Evolutionary conservation across 805 yeast species (phyloP), one percentile per base, ranked within the genome.

Genomic region (Saturnispora halmiae): DNA sequence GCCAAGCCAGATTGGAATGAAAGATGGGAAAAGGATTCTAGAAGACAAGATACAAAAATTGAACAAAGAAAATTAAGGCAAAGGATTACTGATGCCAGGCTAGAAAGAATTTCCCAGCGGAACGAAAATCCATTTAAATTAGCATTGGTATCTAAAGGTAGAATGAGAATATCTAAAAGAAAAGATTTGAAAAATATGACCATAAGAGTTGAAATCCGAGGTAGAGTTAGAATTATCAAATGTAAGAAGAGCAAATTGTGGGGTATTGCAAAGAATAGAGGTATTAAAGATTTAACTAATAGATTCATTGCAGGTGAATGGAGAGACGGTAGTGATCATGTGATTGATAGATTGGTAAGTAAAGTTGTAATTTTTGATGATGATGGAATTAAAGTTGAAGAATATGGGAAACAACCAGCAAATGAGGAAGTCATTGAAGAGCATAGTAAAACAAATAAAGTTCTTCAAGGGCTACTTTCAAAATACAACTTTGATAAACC

Each of bases 251-350:
- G 79, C 25, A 87, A 87, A 56, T 69, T 92, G 31, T 90, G 98
- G 98, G 97, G 97, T 3, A 70, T 75, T 46, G 87, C 82, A 49
- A 83, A 82, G 62, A 70, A 74, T 47, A 79, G 73, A 51, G 65
- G 69, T 3, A 56, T 69, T 2, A 68, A 70, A 26, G 92, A 81
- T 50, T 65, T 87, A 49, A 82, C 80, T 0, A 72, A 67, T 59
- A 65, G 66, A 40, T 88, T 73, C 55, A 64, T 60, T 8, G 72
- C 79, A 46, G 83, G 82, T 0, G 72, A 69, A 34, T 86, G 96
- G 96, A 72, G 71, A 49, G 84, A 82, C 57, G 87, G 87, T 5
- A 77, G 74, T 45, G 83, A 79, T 36, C 94, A 84, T 55, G 71
- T 85, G 10, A 71, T 88, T 15, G 96, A 88, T 53, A 68, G 76